Evolutionary conservation across 2,329 filamentous ascomycete genomes (phyloP).

Genomic region (Ophiostoma triangulosporum): DNA sequence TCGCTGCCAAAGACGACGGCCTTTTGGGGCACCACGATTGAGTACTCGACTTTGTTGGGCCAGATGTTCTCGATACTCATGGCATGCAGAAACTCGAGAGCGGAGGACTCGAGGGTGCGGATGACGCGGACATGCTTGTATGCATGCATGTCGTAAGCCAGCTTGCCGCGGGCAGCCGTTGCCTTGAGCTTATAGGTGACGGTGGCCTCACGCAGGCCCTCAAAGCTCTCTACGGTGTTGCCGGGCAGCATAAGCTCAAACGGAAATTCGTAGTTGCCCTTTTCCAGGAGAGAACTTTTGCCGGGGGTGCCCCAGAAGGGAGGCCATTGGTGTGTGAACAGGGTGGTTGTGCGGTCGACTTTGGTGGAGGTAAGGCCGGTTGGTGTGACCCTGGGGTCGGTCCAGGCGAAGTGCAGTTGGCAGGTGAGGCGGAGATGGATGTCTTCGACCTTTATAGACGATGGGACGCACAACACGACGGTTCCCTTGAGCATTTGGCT

Average conservation of each 20-base stretch:
- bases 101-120: conserved; percentile 61
- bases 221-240: conserved; percentile 69
- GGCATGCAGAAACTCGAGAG: conserved; percentile 67
- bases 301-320: conserved; percentile 48
- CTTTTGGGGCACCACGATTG: conserved; percentile 83
- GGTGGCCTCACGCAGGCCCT: conserved; percentile 74
- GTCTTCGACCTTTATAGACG: conserved; percentile 57
- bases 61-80: conserved; percentile 97
- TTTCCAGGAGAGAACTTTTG: conserved; percentile 45
- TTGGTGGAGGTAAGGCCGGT: conserved; percentile 45
- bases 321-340: conserved; percentile 57
- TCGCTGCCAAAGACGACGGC: conserved; percentile 87
- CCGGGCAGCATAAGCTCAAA: conserved; percentile 65
- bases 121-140: conserved; percentile 69
- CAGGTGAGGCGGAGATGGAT: conserved; percentile 59
- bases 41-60: conserved; percentile 96
- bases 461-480: conserved; percentile 58
- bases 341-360: conserved; percentile 42
- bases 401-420: conserved; percentile 49
- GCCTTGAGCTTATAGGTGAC: conserved; percentile 87
- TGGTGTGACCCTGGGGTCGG: conserved; percentile 38
- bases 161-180: conserved; percentile 72
- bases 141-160: conserved; percentile 73
- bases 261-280: conserved; percentile 74
- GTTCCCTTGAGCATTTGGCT: conserved; percentile 62